A percentile compares a stretch with the other conserved stretches of the same genome.
Conservation (phyloP, 495 filamentous ascomycete species). For the Daldinia concentrica region DNA sequence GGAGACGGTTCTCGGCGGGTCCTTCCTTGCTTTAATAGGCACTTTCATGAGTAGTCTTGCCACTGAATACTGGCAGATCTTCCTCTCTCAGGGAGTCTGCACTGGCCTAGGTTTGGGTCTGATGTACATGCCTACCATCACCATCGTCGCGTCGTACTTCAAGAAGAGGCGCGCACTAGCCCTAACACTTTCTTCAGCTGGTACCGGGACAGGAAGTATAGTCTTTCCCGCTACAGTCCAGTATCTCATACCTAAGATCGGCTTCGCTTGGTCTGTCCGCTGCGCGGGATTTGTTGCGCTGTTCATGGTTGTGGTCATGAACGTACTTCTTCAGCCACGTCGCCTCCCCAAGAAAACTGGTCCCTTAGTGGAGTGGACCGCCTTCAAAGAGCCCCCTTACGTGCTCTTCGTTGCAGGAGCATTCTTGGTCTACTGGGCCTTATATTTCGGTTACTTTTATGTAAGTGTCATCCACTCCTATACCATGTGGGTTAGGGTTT, state of each 20-base stretch:
- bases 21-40: conserved; percentile 51
- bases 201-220: conserved; percentile 56
- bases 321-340: conserved; percentile 48
- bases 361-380: conserved; percentile 53
- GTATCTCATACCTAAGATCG: conserved; percentile 53
- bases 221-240: conserved; percentile 55
- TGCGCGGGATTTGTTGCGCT: conserved; percentile 53
- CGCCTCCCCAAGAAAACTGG: conserved; percentile 47
- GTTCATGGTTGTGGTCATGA: conserved; percentile 43
- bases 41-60: conserved; percentile 57
- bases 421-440: conserved; percentile 54
- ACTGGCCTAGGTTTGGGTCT: conserved; percentile 55
- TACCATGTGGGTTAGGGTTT: background rate
- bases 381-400: conserved; percentile 55
- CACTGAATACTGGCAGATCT: conserved; percentile 55
- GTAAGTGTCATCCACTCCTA: conserved; percentile 45
- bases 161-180: conserved; percentile 48
- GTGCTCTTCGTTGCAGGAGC: conserved; percentile 50
- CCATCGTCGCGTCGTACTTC: conserved; percentile 55
- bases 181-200: conserved; percentile 51
- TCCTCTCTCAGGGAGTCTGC: conserved; percentile 55
- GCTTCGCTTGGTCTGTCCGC: conserved; percentile 58
- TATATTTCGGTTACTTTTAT: conserved; percentile 59
- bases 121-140: conserved; percentile 56
- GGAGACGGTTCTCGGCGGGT: conserved; percentile 48